Percentiles rank a stretch among this genome's conserved stretches.
Conservation (phyloP, 2,329 filamentous ascomycete genomes). For the Curvularia sp. region DNA sequence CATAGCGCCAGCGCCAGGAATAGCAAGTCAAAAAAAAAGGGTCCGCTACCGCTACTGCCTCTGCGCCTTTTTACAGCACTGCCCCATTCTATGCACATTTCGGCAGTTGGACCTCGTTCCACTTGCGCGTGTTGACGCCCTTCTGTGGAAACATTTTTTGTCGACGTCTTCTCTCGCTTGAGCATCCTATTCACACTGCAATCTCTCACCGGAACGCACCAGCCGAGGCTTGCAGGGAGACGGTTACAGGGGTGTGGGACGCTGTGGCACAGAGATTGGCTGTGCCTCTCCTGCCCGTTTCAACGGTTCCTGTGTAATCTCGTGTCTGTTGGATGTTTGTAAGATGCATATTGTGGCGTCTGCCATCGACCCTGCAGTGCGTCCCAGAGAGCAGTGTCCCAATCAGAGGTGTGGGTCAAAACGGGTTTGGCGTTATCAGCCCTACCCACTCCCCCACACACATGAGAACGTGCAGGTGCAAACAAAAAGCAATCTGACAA, state of each 20-base stretch:
- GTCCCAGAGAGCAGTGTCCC: neutral
- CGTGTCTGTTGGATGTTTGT: constrained; percentile 26
- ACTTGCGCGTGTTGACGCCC: neutral
- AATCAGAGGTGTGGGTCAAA: neutral
- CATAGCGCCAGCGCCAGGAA: neutral
- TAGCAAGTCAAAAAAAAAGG: neutral
- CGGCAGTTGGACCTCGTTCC: neutral
- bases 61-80: neutral
- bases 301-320: constrained; percentile 24
- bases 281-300: neutral
- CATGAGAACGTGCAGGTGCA: neutral
- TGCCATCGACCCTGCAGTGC: neutral
- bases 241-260: neutral
- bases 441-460: neutral
- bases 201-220: neutral
- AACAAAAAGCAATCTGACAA: neutral
- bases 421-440: neutral
- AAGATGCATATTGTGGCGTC: constrained; percentile 16
- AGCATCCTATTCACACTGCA: neutral
- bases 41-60: neutral
- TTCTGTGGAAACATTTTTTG: neutral
- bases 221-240: neutral
- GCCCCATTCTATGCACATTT: neutral
- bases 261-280: neutral
- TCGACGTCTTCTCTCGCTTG: neutral